phyloP scores from a whole-genome alignment of 75 land plant genomes.

The Picea glauca region DNA sequence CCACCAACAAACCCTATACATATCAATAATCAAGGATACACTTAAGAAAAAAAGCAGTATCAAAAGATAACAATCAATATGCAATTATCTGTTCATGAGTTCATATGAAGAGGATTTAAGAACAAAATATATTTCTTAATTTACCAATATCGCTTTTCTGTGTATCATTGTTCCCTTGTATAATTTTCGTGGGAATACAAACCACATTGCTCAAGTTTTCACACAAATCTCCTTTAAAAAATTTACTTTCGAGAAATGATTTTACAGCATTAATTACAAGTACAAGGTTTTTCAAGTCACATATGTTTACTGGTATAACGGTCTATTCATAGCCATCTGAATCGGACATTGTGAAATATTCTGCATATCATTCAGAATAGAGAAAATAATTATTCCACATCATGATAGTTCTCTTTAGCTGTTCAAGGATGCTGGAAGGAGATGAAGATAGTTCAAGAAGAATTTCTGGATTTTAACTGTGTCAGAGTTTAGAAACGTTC shows the following conservation, averaged over 20 bases:
- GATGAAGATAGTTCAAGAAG: no score
- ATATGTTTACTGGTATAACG: no score
- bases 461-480: no score
- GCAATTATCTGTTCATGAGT: background rate
- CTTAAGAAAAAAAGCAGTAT: background rate
- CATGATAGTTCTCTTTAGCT: no score
- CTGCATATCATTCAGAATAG: no score
- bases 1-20: background rate
- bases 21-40: background rate
- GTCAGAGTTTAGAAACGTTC: no score
- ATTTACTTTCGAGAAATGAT: background rate
- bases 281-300: no score
- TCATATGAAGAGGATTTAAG: background rate
- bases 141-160: background rate
- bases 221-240: background rate
- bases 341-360: no score
- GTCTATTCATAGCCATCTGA: no score
- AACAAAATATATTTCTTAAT: background rate
- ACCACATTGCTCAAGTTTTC: background rate
- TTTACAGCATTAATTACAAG: background rate
- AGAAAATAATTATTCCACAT: no score
- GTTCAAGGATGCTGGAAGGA: no score
- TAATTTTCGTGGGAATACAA: background rate
- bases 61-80: background rate
- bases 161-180: background rate